Percentiles rank a stretch among this genome's conserved stretches.
Evolutionary conservation across 2,329 filamentous ascomycete genomes (phyloP).

Genomic region (Sporothrix brasiliensis): DNA sequence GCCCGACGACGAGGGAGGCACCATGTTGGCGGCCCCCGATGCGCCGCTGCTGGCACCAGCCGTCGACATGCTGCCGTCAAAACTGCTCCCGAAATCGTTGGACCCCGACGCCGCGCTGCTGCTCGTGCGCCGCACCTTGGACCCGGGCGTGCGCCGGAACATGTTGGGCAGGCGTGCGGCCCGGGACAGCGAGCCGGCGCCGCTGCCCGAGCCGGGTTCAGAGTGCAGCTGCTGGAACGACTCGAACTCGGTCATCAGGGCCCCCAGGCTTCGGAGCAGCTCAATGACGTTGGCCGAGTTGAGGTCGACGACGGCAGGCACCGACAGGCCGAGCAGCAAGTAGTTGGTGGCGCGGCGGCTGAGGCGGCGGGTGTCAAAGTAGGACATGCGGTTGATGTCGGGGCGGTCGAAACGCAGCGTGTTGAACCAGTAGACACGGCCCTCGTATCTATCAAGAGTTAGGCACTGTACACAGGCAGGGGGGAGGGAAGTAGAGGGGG

Average conservation of each 20-base stretch:
- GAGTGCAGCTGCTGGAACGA: conserved; percentile 87
- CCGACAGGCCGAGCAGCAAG: conserved; percentile 85
- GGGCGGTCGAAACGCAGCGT: conserved; percentile 86
- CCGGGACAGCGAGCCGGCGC: conserved; percentile 66
- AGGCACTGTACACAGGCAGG: neutral
- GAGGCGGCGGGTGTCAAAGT: conserved; percentile 81
- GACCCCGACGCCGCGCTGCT: conserved; percentile 51
- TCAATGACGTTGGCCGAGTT: conserved; percentile 78
- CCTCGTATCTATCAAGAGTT: conserved; percentile 70
- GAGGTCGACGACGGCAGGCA: conserved; percentile 87
- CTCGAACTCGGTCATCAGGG: conserved; percentile 88
- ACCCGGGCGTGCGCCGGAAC: conserved; percentile 69
- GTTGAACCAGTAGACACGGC: conserved; percentile 97
- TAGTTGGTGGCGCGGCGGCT: conserved; percentile 91
- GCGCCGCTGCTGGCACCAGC: conserved; percentile 40
- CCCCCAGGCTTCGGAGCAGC: conserved; percentile 83
- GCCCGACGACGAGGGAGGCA: neutral
- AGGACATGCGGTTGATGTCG: conserved; percentile 80
- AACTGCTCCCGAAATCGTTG: conserved; percentile 22
- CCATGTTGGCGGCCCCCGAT: conserved; percentile 33
- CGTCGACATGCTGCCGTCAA: conserved; percentile 35
- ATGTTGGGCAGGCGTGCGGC: conserved; percentile 76
- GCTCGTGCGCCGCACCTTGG: conserved; percentile 60
- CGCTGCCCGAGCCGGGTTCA: conserved; percentile 64
- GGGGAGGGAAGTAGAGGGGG: neutral